Percentiles rank a stretch among this genome's conserved stretches.
Evolutionary conservation across 2,329 filamentous ascomycete genomes (phyloP).

Genomic region (Colletotrichum horii): DNA sequence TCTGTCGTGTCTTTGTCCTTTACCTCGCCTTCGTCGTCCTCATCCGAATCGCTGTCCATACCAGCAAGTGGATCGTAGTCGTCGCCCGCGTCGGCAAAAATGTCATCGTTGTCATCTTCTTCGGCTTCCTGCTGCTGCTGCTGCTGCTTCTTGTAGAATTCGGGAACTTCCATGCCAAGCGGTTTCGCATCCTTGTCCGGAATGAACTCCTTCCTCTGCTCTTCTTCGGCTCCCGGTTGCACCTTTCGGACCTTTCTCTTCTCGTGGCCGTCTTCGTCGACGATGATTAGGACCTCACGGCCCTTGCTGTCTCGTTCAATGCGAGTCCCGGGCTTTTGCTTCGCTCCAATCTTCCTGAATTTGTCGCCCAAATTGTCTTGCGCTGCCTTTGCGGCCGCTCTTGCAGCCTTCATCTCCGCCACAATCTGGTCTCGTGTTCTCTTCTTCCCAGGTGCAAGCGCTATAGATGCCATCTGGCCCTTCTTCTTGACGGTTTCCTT

Average conservation of each 20-base stretch:
- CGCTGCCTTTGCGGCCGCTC: constrained; percentile 63
- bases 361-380: constrained; percentile 58
- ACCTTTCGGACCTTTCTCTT: constrained; percentile 67
- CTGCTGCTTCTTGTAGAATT: constrained; percentile 56
- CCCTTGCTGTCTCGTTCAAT: constrained; percentile 67
- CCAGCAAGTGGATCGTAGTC: constrained; percentile 73
- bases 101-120: constrained; percentile 63
- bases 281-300: constrained; percentile 67
- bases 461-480: constrained; percentile 61
- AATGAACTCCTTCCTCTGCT: constrained; percentile 49
- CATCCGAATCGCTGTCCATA: constrained; percentile 50
- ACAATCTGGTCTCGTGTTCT: constrained; percentile 70
- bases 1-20: constrained; percentile 28
- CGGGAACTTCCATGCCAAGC: constrained; percentile 70
- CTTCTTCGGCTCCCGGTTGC: constrained; percentile 39
- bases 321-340: constrained; percentile 57
- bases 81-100: constrained; percentile 69
- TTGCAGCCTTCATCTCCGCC: constrained; percentile 68
- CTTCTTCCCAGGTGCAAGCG: constrained; percentile 62
- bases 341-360: constrained; percentile 69
- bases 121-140: constrained; percentile 50
- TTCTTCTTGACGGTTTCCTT: constrained; percentile 65
- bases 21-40: constrained; percentile 44
- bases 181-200: constrained; percentile 62
- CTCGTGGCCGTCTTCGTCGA: constrained; percentile 70